Conservation (phyloP, 2,329 filamentous ascomycete genomes). For the Trichoderma arundinaceum region DNA sequence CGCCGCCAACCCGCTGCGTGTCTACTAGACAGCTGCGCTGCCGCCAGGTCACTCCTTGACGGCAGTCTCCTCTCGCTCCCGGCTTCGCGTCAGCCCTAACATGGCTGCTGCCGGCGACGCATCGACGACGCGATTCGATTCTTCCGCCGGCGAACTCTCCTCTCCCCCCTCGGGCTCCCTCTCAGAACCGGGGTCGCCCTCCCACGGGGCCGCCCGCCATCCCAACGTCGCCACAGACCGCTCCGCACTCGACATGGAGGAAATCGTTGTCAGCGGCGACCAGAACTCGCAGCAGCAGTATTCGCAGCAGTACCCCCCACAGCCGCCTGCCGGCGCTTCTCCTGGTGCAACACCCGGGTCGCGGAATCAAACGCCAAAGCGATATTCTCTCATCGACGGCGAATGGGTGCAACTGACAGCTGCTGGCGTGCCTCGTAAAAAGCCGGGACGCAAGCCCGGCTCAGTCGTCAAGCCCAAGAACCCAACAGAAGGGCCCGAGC, state of each 20-base stretch:
- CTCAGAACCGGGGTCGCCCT: conserved; percentile 56
- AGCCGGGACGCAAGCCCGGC: conserved; percentile 69
- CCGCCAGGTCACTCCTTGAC: conserved; percentile 17
- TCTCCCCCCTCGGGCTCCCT: conserved; percentile 58
- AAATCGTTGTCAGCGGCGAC: conserved; percentile 56
- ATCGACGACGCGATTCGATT: conserved; percentile 52
- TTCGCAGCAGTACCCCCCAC: conserved; percentile 38
- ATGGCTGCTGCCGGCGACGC: conserved; percentile 43
- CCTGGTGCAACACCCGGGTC: conserved; percentile 14
- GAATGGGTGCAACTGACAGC: conserved; percentile 59
- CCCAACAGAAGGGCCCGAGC: conserved; percentile 47
- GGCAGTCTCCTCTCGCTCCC: conserved; percentile 8
- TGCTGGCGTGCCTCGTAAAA: conserved; percentile 65
- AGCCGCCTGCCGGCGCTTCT: conserved; percentile 38
- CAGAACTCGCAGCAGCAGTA: conserved; percentile 34
- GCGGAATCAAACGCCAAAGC: conserved; percentile 38
- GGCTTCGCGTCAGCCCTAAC: conserved; percentile 28
- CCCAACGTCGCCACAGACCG: conserved; percentile 33
- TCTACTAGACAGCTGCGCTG: background rate
- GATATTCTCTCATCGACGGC: conserved; percentile 47
- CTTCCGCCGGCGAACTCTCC: conserved; percentile 56
- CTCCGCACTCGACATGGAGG: conserved; percentile 50
- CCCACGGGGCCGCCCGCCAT: conserved; percentile 44
- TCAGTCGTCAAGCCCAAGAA: conserved; percentile 55
- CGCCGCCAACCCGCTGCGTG: conserved; percentile 1